These are phyloP conservation scores for Petunia secreta DNA, from an alignment of 257 asterid genomes.

Conservation along the genomic window DNA sequence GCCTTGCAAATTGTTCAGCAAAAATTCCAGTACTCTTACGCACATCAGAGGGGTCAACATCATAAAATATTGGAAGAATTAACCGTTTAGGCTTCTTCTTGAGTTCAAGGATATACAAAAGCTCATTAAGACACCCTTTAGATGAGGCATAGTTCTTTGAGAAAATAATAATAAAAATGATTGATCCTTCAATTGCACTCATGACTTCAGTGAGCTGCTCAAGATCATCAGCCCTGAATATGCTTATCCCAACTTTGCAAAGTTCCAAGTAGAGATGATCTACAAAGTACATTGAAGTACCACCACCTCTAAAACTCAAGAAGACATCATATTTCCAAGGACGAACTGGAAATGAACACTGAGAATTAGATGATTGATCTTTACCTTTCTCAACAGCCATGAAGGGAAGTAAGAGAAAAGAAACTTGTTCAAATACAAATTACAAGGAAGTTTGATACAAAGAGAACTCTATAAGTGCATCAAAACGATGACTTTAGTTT, in stretches of 20 bases:
- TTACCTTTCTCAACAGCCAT: not conserved
- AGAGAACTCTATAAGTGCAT: no score
- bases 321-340: not conserved
- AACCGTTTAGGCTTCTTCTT: not conserved
- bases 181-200: not conserved
- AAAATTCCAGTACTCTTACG: not conserved
- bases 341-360: not conserved
- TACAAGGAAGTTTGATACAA: not conserved
- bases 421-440: not conserved
- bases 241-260: not conserved
- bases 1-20: not conserved
- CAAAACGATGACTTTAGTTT: no score
- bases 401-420: no score
- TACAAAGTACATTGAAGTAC: not conserved
- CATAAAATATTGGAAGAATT: slow-evolving; percentile 3
- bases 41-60: slow-evolving; percentile 13
- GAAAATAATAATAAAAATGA: not conserved
- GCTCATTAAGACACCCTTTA: not conserved
- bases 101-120: not conserved
- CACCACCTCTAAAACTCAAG: not conserved
- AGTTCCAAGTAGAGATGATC: not conserved
- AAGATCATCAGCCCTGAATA: not conserved
- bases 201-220: not conserved
- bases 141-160: not conserved
- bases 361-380: not conserved